Base-by-base conservation (phyloP, 2,329 filamentous ascomycete species). In the Xylaria sp. region DNA sequence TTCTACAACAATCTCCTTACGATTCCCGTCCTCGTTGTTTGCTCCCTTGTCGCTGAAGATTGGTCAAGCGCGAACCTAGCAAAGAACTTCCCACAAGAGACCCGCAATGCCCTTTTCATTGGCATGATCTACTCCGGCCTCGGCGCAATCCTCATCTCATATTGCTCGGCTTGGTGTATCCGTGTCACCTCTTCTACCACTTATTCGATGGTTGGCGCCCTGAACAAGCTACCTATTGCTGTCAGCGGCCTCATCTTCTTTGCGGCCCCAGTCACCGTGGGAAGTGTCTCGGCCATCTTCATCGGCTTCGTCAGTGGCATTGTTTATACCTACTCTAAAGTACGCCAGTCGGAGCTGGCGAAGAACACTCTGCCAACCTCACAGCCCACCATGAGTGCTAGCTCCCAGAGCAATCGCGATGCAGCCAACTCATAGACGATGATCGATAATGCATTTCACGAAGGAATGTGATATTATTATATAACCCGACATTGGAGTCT, bases 1-100 rank as follows among this genome's bases (percentile, higher is more conserved):
- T 98, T 96, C 85, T 99, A 99, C 87, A 99, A 99, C 89, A 98
- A 99, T 83, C 88, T 98, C 57, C 89, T 99, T 74, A 97, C 94
- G 66, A 97, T 99, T 72, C 96, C 96, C 33, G 91, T 98, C 76
- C 89, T 99, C 61, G 81, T 98, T 66, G 80, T 93, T 75, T 90
- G 90, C 80, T 97, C 95, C 40, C 84, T 97, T 62, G 76, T 97
- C 72, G 84, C 92, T 73, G 96, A 99, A 81, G 93, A 98, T 83
- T 99, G 96, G 96, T 97, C 94, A 6, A 84, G 88, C 59, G 86
- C 86, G 70, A 99, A 99, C 83, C 83, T 99, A 74, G 82, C 84
- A 74, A 89, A 87, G 81, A 98, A 98, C 86, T 99, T 99, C 84
- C 96, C 96, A 2, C 75, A 84, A n/a, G 92, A 91, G 72, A 85